Percentiles rank a stretch among this genome's conserved stretches.
Evolutionary conservation across 768 basidiomycete species (phyloP).

Genomic region (Termitomyces sp.): DNA sequence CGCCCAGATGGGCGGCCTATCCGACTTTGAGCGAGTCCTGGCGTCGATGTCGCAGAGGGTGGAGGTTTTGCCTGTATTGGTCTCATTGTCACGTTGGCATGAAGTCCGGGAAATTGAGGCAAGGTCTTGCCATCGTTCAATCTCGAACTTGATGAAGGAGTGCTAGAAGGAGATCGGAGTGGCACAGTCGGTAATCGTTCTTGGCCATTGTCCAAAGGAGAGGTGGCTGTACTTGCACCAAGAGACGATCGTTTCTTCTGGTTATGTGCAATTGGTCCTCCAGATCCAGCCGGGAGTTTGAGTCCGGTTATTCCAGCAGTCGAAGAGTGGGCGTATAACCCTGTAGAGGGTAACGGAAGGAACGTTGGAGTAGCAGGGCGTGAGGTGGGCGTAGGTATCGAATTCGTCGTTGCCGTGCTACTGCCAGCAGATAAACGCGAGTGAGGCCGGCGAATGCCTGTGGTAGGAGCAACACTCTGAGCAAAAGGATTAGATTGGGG

Average conservation of each 20-base stretch:
- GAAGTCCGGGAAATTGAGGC: conserved; percentile 34
- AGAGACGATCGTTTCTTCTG: conserved; percentile 59
- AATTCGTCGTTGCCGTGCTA: conserved; percentile 46
- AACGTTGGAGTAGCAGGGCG: conserved; percentile 75
- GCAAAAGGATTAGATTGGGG: conserved; percentile 33
- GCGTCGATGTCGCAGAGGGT: conserved; percentile 23
- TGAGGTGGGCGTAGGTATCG: conserved; percentile 61
- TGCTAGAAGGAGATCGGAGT: conserved; percentile 23
- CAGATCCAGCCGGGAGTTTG: conserved; percentile 57
- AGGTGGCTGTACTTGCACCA: conserved; percentile 37
- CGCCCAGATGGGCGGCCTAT: conserved; percentile 36
- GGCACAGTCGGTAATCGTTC: conserved; percentile 30
- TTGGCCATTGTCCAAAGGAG: conserved; percentile 22
- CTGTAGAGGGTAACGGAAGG: conserved; percentile 59
- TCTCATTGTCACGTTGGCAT: conserved; percentile 44
- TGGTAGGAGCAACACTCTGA: conserved; percentile 31
- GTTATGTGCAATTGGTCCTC: conserved; percentile 30
- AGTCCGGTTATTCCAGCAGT: conserved; percentile 34
- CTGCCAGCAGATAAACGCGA: conserved; percentile 69
- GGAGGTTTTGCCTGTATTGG: conserved; percentile 31
- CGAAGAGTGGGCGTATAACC: conserved; percentile 37
- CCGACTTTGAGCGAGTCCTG: conserved; percentile 42
- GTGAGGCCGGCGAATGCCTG: conserved; percentile 56
- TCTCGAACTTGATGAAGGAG: conserved; percentile 23
- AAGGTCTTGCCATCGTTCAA: conserved; percentile 30